Evolutionary conservation across 2,329 filamentous ascomycete species (phyloP).

Genomic region (Xylaria sp.): DNA sequence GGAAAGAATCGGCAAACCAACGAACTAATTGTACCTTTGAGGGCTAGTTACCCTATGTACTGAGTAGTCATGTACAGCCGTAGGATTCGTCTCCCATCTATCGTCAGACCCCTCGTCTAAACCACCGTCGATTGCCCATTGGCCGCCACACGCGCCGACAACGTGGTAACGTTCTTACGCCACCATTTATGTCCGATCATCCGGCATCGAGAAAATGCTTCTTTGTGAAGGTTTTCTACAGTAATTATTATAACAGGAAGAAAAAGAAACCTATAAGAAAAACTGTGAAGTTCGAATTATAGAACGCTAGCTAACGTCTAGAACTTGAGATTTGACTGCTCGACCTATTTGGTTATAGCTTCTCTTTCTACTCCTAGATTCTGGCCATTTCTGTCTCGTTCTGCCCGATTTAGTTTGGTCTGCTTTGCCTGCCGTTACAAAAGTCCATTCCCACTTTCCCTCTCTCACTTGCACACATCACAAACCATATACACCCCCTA

Average conservation of each 20-base stretch:
- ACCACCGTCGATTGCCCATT: conserved; percentile 9
- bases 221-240: too few species aligned
- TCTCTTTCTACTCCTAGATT: background rate
- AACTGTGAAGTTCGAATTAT: too few species aligned
- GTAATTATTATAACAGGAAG: too few species aligned
- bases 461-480: background rate
- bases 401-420: background rate
- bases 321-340: background rate
- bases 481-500: background rate
- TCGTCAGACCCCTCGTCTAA: background rate
- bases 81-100: conserved; percentile 4
- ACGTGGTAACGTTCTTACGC: conserved; percentile 25
- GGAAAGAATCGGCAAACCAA: conserved; percentile 21
- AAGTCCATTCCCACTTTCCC: background rate
- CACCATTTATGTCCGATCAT: conserved; percentile 3
- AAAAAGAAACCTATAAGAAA: too few species aligned
- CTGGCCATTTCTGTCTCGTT: background rate
- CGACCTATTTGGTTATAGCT: conserved; percentile 5
- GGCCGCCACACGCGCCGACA: conserved; percentile 25
- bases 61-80: background rate
- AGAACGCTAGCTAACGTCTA: too few species aligned
- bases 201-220: background rate
- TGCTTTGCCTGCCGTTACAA: conserved; percentile 8
- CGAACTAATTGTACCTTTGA: too few species aligned
- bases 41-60: too few species aligned